Evolutionary conservation across 345 rosid genomes (phyloP).

Genomic region (Hirschfeldia incana): DNA sequence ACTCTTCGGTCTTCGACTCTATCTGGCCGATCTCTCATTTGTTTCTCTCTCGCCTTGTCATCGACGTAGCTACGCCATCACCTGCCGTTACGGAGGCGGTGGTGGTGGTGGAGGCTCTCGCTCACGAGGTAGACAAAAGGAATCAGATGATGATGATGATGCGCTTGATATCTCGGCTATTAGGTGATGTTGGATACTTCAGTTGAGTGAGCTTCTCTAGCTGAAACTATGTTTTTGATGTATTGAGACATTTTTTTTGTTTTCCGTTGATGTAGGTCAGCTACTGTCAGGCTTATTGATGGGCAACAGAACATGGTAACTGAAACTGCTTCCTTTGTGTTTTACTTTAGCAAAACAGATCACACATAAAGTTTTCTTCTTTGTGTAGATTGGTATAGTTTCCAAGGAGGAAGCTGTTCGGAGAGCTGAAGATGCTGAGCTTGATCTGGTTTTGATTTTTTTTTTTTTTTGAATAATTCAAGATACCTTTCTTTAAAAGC

Average conservation of each 20-base stretch:
- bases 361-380: neutral
- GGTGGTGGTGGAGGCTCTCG: slow-evolving; percentile 42
- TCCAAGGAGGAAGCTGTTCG: slow-evolving; percentile 67
- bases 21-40: slow-evolving; percentile 21
- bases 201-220: neutral
- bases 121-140: slow-evolving; percentile 46
- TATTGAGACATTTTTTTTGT: neutral
- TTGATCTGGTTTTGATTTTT: slow-evolving; percentile 65
- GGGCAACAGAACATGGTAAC: slow-evolving; percentile 77
- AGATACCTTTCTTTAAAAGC: neutral
- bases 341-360: slow-evolving; percentile 9
- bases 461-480: neutral
- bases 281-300: slow-evolving; percentile 80
- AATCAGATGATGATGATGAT: slow-evolving; percentile 51
- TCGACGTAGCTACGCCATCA: slow-evolving; percentile 38
- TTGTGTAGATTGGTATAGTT: slow-evolving; percentile 79
- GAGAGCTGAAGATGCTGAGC: slow-evolving; percentile 84
- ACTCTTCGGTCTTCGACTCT: slow-evolving; percentile 50
- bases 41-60: slow-evolving; percentile 33
- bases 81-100: slow-evolving; percentile 67
- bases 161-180: slow-evolving; percentile 67
- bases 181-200: slow-evolving; percentile 45
- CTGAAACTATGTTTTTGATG: neutral
- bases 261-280: slow-evolving; percentile 53
- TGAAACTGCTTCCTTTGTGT: neutral